Base-by-base conservation (phyloP, 371 early-diverging fungal genomes). In the Umbelopsis sp. region DNA sequence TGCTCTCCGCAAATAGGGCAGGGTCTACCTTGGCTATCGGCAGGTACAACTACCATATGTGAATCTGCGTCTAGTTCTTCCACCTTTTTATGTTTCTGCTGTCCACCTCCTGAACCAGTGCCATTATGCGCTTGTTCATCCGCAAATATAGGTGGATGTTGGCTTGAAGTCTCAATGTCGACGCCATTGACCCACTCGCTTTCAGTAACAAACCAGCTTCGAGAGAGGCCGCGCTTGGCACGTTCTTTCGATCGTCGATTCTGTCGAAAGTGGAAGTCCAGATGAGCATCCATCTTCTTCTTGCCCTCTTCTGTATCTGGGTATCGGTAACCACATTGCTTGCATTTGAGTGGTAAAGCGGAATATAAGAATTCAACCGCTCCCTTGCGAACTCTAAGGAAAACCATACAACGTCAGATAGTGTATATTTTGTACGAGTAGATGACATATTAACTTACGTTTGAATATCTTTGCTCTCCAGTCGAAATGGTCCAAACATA, bases 211-310 rank as follows among this genome's bases (percentile, higher is more conserved):
- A 92, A 95, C 97, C 96, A 97, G 51, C 91, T 93, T 50, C 97
- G 87, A 22, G 93, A 91, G 48, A 91, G 74, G 2, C 92, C 90
- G 51, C 90, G 87, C 70, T 88, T 89, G 29, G 84, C 89, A 63
- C 86, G 88, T 70, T 93, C 92, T 75, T 93, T 93, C 74, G 86
- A 77, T 14, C 94, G 85, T 63, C 93, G 82, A 74, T 96, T 96
- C 76, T 93, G 94, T 63, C 96, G 86, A 76, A 96, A 97, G 76
- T 97, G 98, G 84, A 94, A 93, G 70, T 97, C 97, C 66, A 97
- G 72, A 79, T 97, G 98, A 35, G 87, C 85, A 70, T 88, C 88
- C 89, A 94, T 91, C 72, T 89, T 88, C 48, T 77, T 78, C 72
- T 90, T 84, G 8, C 94, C 94, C 41, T 87, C 88, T 10, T 81